Evolutionary conservation across 176 grass and related monocot genomes (phyloP), one percentile per base, ranked within the genome.

Genomic region (Hyparrhenia diplandra): DNA sequence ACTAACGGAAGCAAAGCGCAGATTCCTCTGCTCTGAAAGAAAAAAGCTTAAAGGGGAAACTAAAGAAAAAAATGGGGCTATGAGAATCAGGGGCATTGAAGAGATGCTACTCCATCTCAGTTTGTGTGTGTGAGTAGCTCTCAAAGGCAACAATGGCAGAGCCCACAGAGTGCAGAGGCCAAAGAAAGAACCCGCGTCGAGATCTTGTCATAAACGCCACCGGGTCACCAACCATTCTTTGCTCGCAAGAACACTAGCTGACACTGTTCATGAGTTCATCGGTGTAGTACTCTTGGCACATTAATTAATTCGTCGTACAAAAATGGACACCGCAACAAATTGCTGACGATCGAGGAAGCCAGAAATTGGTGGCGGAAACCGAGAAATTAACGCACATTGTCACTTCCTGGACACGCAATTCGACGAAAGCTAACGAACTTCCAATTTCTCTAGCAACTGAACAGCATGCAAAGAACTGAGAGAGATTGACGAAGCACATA

Each of bases 1-100:
- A 39, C 18, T 13, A 87, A 94, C 74, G 57, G 80, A 90, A 85
- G 70, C 73, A 89, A 87, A 87, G 88, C 73, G 39, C 79, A 20
- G 52, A 76, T 87, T 87, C 76, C 79, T 55, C 70, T 35, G 67
- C 73, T 74, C 43, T 61, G n/a, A 82, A 45, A 76, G 80, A n/a
- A 75, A 52, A 82, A 86, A 82, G 78, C 14, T 87, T 27, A 27
- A 89, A 75, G n/a, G 80, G 57, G 40, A 64, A 64, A 70, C 73
- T 78, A 82, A 80, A 80, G 37, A 77, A n/a, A n/a, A 21, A 66
- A 87, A 85, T 59, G 46, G 36, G 69, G 4, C 70, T 85, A 8
- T 11, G 54, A n/a, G 54, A 58, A 24, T 24, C 80, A 55, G 13
- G 6, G 43, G 34, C 86, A 85, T 83, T 82, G 75, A 69, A 66